A percentile compares a stretch with the other conserved stretches of the same genome.
Evolutionary conservation across 805 yeast species (phyloP).

Genomic region (Saturnispora sekii): DNA sequence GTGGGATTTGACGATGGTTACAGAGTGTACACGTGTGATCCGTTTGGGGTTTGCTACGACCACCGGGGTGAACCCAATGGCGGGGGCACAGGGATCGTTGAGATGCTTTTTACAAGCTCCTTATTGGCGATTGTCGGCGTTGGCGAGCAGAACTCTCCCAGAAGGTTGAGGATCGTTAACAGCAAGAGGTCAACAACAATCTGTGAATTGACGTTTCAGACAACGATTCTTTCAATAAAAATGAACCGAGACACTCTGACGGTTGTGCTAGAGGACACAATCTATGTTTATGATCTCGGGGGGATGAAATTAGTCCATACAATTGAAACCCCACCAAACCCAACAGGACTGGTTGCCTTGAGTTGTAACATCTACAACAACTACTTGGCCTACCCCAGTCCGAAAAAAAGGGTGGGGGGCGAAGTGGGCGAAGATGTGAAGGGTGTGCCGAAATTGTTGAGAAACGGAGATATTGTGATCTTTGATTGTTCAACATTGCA

Average conservation of each 20-base stretch:
- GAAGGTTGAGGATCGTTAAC: constrained; percentile 74
- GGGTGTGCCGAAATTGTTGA: constrained; percentile 5
- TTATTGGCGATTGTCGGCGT: constrained; percentile 75
- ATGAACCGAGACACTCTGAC: constrained; percentile 77
- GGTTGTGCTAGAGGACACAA: constrained; percentile 76
- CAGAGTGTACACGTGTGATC: constrained; percentile 80
- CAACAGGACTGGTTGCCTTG: constrained; percentile 51
- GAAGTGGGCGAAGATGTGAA: no score
- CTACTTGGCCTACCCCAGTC: constrained; percentile 53
- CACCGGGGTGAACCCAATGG: constrained; percentile 41
- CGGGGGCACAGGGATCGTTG: constrained; percentile 43
- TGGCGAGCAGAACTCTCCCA: constrained; percentile 72
- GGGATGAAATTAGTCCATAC: constrained; percentile 78
- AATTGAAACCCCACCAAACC: constrained; percentile 53
- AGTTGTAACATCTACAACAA: constrained; percentile 44
- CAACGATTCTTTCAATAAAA: constrained; percentile 62
- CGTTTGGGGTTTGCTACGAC: constrained; percentile 66
- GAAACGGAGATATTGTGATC: constrained; percentile 69
- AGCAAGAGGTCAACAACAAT: constrained; percentile 62
- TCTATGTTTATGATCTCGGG: constrained; percentile 81
- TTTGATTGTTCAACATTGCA: constrained; percentile 70
- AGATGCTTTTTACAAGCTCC: constrained; percentile 86
- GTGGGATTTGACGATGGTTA: constrained; percentile 61
- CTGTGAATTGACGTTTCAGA: constrained; percentile 86
- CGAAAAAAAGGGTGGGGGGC: no score